Base-by-base conservation (phyloP, 2,329 filamentous ascomycete species). In the Xylariaceae sp. region DNA sequence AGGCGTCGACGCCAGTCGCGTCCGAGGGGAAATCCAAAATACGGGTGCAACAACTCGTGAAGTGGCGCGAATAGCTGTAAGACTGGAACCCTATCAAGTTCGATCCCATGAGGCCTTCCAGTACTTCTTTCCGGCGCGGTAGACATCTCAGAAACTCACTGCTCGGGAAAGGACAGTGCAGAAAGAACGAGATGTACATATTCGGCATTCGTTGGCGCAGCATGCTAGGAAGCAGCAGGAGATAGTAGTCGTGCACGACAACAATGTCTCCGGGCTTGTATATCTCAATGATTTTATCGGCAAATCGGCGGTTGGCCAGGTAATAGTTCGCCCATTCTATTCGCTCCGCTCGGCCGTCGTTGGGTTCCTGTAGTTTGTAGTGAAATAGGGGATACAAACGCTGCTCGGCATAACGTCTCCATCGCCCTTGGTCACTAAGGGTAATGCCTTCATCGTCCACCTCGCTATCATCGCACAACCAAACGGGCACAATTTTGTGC, bases 1-100 rank as follows among this genome's bases (percentile, higher is more conserved):
- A 95, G 3, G 89, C 89, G 69, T 96, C 89, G 4, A 96, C 89
- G 4, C 91, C 90, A 3, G 86, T 84, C 1, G 84, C 84, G 56
- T 91, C 91, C 0, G 90, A 95, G 45, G 90, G 87, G 66, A 95
- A 95, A n/a, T 89, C 88, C 6, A 96, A 79, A 47, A 96, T 87
- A 30, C 91, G 84, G 1, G 90, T 95, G 72, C 91, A 96, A 73
- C 91, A 96, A 61, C 90, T 96, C 39, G 90, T 84, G 70, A 97
- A 97, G 71, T 97, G 92, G 29, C 91, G 85, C 11, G 91, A 92
- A 71, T 96, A 97, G 70, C 91, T 94, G 74, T 91, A 94, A 6
- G 91, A 94, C 72, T 97, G 92, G 74, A 97, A 96, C 1, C 91
- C 91, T 59, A 97, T 84, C 76, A 97, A 85, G 71, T 96, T 96